Base-by-base conservation (phyloP, 345 rosid species). In the Aquilaria sinensis region DNA sequence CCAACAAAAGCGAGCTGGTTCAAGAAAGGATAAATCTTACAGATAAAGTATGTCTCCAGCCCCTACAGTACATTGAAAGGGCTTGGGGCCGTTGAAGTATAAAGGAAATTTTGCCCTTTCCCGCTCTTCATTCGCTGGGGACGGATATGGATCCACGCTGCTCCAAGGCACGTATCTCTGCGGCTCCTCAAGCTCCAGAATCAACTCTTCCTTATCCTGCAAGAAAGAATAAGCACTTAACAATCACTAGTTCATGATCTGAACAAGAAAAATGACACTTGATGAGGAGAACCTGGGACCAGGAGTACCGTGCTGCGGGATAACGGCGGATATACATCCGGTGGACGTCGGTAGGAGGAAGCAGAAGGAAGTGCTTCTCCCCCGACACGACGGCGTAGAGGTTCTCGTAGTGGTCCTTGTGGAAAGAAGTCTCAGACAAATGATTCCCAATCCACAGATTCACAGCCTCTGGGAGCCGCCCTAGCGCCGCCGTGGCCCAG, bases 381-480 rank as follows among this genome's bases (percentile, higher is more conserved):
- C 96, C 96, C 0, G 88, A 84, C 50, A 89, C 85, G 13, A 92
- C 96, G 6, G 88, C 96, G 60, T 89, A 92, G 0, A 92, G 75
- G 58, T 92, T 92, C 88, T 92, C 96, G 48, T 87, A 92, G 55
- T 92, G 96, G 60, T 92, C 96, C 81, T 87, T 92, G 53, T 92
- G 98, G 52, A 92, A 92, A 0, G 88, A 87, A 14, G 96, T 89
- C 72, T 80, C 82, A 0, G 96, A 89, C 29, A 67, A 66, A 60
- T 81, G 78, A 72, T 83, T 89, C 30, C 96, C 96, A 56, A 92
- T 81, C 96, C 98, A 92, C 61, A 92, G 82, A 64, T 92, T 92
- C n/a, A 92, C 91, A 13, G 98, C 96, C 69, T 92, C 96, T 4
- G 96, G 98, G 11, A 64, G 64, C 65, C 81, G 77, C 3, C 91